These are phyloP conservation scores for Lanmaoa pseudosensibilis DNA, from an alignment of 768 basidiomycete genomes.

Conservation along the genomic window DNA sequence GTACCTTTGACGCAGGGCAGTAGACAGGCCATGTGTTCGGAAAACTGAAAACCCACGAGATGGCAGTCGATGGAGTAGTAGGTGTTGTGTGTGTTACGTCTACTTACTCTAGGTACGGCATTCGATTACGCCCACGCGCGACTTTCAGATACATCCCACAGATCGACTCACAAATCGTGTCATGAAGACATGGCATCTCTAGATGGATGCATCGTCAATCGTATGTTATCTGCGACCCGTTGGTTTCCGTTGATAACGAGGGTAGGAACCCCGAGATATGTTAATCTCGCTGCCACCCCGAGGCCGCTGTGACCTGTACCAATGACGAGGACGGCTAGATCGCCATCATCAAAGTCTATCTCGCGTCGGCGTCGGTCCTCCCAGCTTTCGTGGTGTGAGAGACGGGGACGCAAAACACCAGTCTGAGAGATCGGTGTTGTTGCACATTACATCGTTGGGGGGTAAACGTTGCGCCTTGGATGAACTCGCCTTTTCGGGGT, in stretches of 20 bases:
- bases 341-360: slow-evolving; percentile 42
- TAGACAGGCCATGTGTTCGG: slow-evolving; percentile 54
- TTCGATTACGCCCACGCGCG: slow-evolving; percentile 35
- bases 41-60: slow-evolving; percentile 37
- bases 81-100: no score
- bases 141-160: slow-evolving; percentile 1
- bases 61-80: neutral
- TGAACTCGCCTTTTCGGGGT: slow-evolving; percentile 44
- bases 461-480: neutral
- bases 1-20: slow-evolving; percentile 50
- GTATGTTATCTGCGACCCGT: slow-evolving; percentile 48
- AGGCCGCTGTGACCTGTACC: slow-evolving; percentile 70
- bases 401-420: slow-evolving; percentile 41
- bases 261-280: slow-evolving; percentile 50
- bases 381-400: slow-evolving; percentile 52
- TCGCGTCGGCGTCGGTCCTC: slow-evolving; percentile 42
- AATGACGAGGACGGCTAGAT: slow-evolving; percentile 60
- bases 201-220: neutral
- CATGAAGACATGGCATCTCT: slow-evolving; percentile 51
- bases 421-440: slow-evolving; percentile 3
- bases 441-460: neutral
- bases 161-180: slow-evolving; percentile 43
- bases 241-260: slow-evolving; percentile 55
- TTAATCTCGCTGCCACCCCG: slow-evolving; percentile 59
- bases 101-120: slow-evolving; percentile 55